phyloP scores from a whole-genome alignment of 225 moss, liverwort and hornwort species.

The Neckera pumila region DNA sequence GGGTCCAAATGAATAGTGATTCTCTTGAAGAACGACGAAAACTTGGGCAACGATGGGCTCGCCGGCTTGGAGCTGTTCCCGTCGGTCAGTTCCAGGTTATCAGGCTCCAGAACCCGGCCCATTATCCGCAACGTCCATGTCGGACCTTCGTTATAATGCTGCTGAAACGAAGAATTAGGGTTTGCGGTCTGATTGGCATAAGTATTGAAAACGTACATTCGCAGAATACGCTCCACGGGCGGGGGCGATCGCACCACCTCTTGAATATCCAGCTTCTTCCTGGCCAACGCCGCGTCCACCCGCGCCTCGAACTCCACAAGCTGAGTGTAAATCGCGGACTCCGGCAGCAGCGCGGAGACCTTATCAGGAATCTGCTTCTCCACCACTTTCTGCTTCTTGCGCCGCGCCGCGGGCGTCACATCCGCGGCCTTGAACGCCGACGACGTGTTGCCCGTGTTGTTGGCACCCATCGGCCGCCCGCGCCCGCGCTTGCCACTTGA shows the following conservation, averaged over 20 bases:
- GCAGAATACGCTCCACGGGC: conserved; percentile 66
- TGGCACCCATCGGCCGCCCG: conserved; percentile 44
- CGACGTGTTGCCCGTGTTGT: conserved; percentile 16
- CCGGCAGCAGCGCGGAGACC: conserved; percentile 79
- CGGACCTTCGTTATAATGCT: conserved; percentile 61
- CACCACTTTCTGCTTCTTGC: conserved; percentile 92
- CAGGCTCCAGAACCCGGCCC: conserved; percentile 81
- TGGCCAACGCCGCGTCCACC: conserved; percentile 72
- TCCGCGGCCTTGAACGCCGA: conserved; percentile 77
- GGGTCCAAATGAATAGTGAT: conserved; percentile 86
- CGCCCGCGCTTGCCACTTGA: conserved; percentile 61
- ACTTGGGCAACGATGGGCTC: conserved; percentile 47
- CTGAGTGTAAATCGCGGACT: conserved; percentile 84
- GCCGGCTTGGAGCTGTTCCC: conserved; percentile 14
- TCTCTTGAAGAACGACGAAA: conserved; percentile 85
- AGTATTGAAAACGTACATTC: conserved; percentile 93
- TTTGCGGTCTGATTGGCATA: conserved; percentile 54
- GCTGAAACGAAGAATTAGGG: conserved; percentile 38
- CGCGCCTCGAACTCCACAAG: conserved; percentile 85
- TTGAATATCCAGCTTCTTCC: conserved; percentile 97
- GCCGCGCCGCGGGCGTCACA: conserved; percentile 73
- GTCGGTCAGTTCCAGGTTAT: conserved; percentile 41
- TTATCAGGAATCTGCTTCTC: conserved; percentile 96
- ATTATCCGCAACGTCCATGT: conserved; percentile 90
- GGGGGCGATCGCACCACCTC: conserved; percentile 94